Base-by-base conservation (phyloP, 202 grass and related monocot species). In the Zizania palustris region DNA sequence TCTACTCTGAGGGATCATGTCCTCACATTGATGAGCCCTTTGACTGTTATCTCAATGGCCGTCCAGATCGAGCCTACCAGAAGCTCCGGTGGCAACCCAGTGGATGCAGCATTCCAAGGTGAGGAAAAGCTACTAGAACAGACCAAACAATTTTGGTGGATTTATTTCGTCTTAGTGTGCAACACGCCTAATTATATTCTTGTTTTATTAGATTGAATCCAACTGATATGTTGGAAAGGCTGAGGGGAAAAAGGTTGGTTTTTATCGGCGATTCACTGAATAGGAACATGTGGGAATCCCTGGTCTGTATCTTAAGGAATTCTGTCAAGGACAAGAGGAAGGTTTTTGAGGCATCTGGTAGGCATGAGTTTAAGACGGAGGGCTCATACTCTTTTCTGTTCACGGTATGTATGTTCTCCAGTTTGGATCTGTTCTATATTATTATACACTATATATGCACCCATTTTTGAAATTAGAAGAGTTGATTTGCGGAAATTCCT, bases 251-350 rank as follows among this genome's bases (percentile, higher is more conserved):
- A 68, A 60, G 96, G 63, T 80, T 99, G 14, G 96, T 95, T 60
- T 99, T 90, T 69, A 54, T 99, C 42, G 96, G 96, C 1, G 96
- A 99, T 85, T 99, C 96, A 3, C 89, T 99, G 54, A 99, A 99
- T 72, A 87, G 96, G 65, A 99, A 99, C 79, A 99, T 99, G 96
- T 99, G 96, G 96, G 91, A 99, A 58, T 99, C 96, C 72, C 81
- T 99, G 20, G 89, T 99, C 73, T 99, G 96, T 72, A 85, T 86
- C 56, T 83, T 98, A 68, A 87, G 96, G 56, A 82, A 95, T 60
- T 83, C 96, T 38, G 54, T 99, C 56, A 95, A 90, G 75, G 89
- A 99, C 60, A 99, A 95, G 58, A 90, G 55, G 48, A 99, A 90
- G 54, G 91, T 99, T 89, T 98, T 95, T 59, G 96, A 99, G 87